These are phyloP conservation scores for Colletotrichum costaricense DNA, from an alignment of 2,329 filamentous ascomycete genomes.

Conservation along the genomic window DNA sequence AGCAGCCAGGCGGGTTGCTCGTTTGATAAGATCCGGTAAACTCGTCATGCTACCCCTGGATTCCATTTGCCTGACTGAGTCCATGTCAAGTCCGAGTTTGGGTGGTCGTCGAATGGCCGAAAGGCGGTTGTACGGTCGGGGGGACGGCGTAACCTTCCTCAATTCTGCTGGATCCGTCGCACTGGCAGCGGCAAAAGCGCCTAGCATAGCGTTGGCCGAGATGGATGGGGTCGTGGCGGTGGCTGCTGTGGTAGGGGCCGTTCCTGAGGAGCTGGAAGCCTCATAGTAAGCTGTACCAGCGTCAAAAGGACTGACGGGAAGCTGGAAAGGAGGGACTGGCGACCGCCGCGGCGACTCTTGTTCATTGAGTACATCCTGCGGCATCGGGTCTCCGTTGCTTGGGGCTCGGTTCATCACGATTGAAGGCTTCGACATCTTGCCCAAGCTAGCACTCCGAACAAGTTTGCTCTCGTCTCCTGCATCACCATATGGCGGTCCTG, in stretches of 20 bases:
- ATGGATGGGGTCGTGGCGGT: conserved; percentile 40
- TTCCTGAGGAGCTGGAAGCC: conserved; percentile 57
- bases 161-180: conserved; percentile 53
- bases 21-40: conserved; percentile 87
- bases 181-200: conserved; percentile 62
- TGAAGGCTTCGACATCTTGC: conserved; percentile 68
- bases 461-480: conserved; percentile 67
- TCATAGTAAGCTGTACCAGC: conserved; percentile 60
- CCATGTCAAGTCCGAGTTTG: conserved; percentile 74
- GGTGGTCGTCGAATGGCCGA: conserved; percentile 75
- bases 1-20: conserved; percentile 86
- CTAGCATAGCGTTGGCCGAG: conserved; percentile 60
- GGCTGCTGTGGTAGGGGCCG: conserved; percentile 46
- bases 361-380: conserved; percentile 30
- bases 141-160: conserved; percentile 40
- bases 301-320: conserved; percentile 47
- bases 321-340: conserved; percentile 51
- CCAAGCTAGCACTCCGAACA: conserved; percentile 71
- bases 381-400: conserved; percentile 30
- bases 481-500: conserved; percentile 53
- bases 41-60: conserved; percentile 91
- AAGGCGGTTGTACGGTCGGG: conserved; percentile 55
- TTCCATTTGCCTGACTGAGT: conserved; percentile 84
- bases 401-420: conserved; percentile 58
- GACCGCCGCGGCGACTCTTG: conserved; percentile 47